Percentiles rank a stretch among this genome's conserved stretches.
phyloP scores from a whole-genome alignment of 306 rosid species.

The Lathyrus tuberosus region DNA sequence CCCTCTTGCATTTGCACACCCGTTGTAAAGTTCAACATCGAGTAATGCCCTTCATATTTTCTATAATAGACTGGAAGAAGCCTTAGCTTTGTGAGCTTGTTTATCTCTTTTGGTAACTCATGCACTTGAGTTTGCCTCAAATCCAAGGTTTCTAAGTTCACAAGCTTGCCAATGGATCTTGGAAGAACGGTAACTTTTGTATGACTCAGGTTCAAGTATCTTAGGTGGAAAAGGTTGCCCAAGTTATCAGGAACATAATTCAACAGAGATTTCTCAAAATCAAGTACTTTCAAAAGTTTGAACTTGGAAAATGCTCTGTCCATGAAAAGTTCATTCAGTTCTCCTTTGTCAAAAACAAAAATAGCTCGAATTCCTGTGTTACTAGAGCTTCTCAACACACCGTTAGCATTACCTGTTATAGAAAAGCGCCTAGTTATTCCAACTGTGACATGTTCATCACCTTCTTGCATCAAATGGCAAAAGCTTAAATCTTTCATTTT shows the following conservation, averaged over 20 bases:
- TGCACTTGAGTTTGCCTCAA: conserved; percentile 28
- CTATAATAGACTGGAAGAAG: conserved; percentile 29
- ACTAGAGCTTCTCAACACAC: not conserved
- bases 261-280: conserved; percentile 13
- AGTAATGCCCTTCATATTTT: not conserved
- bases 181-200: conserved; percentile 36
- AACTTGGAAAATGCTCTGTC: not conserved
- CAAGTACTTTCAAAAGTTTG: conserved; percentile 34
- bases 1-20: conserved; percentile 34
- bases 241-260: conserved; percentile 20
- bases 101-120: conserved; percentile 38
- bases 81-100: conserved; percentile 34
- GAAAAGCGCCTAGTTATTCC: conserved; percentile 34
- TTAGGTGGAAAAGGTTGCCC: conserved; percentile 28
- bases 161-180: conserved; percentile 24
- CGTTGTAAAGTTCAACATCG: not conserved
- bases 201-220: conserved; percentile 34
- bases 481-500: conserved; percentile 19
- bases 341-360: conserved; percentile 1
- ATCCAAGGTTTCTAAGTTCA: conserved; percentile 41
- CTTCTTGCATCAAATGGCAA: conserved; percentile 13
- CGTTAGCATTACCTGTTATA: not conserved
- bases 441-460: conserved; percentile 1
- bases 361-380: conserved; percentile 25
- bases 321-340: not conserved